These are phyloP conservation scores for Pisolithus marmoratus DNA, from an alignment of 768 basidiomycete genomes.

Conservation along the genomic window DNA sequence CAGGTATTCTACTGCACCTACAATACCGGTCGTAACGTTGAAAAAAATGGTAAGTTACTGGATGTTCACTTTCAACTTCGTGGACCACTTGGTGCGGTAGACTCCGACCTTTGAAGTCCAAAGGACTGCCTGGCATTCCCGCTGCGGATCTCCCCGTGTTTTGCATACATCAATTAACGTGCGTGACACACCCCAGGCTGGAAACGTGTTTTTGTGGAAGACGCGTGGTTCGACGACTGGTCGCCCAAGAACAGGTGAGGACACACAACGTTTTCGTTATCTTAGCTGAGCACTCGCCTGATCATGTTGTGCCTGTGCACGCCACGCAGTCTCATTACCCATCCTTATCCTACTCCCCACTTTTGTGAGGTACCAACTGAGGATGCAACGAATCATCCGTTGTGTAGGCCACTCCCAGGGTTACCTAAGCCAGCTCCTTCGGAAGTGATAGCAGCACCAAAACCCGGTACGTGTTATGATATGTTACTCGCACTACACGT, in stretches of 20 bases:
- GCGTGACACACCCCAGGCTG: constrained; percentile 29
- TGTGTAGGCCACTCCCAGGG: constrained; percentile 43
- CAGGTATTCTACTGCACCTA: constrained; percentile 38
- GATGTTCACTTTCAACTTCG: neutral
- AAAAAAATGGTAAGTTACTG: constrained; percentile 38
- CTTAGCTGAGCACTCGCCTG: neutral
- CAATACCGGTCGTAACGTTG: constrained; percentile 34
- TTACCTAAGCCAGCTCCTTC: constrained; percentile 21
- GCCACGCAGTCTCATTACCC: constrained; percentile 23
- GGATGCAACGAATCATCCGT: constrained; percentile 30
- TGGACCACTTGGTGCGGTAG: neutral
- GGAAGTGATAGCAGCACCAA: constrained; percentile 17
- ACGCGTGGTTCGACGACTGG: constrained; percentile 35
- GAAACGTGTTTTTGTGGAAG: constrained; percentile 41
- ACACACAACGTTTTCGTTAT: neutral
- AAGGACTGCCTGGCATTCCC: neutral
- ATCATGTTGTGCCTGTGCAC: neutral
- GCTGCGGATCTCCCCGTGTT: neutral
- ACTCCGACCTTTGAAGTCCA: neutral
- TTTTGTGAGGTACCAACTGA: constrained; percentile 36
- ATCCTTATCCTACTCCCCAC: constrained; percentile 36
- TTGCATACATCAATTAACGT: neutral
- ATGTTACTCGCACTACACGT: neutral
- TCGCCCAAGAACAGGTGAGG: constrained; percentile 22
- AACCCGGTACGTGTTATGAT: constrained; percentile 25